Conservation (phyloP, 2,329 filamentous ascomycete genomes). For the Colletotrichum chlorophyti region DNA sequence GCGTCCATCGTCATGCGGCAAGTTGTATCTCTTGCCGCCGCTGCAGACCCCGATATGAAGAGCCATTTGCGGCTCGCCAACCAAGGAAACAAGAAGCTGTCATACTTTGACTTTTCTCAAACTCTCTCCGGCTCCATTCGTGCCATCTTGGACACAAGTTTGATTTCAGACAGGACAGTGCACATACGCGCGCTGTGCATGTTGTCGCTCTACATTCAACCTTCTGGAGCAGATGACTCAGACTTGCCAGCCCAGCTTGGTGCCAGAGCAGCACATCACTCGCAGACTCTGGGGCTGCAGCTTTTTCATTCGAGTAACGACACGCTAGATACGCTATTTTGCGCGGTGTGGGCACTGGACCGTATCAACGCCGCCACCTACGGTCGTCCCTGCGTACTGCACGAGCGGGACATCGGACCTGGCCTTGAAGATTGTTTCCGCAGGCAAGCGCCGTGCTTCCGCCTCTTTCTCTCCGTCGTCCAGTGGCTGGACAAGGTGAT, state of each 20-base stretch:
- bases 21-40: conserved; percentile 61
- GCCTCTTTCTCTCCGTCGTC: conserved; percentile 61
- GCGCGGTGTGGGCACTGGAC: conserved; percentile 67
- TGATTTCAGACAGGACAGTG: conserved; percentile 61
- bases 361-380: conserved; percentile 66
- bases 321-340: conserved; percentile 57
- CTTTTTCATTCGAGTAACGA: conserved; percentile 47
- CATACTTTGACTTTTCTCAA: conserved; percentile 55
- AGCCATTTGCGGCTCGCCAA: conserved; percentile 52
- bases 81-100: conserved; percentile 44
- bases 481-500: conserved; percentile 65
- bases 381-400: conserved; percentile 64
- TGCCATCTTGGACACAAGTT: conserved; percentile 57
- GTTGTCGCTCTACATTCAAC: conserved; percentile 66
- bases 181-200: conserved; percentile 61
- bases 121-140: conserved; percentile 55
- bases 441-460: conserved; percentile 60
- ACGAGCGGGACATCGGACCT: conserved; percentile 65
- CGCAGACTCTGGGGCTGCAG: conserved; percentile 63
- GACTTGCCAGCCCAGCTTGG: conserved; percentile 61
- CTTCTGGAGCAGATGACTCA: conserved; percentile 57
- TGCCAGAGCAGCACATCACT: conserved; percentile 61
- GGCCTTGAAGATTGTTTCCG: conserved; percentile 58
- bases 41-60: conserved; percentile 53
- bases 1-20: conserved; percentile 56